Evolutionary conservation across 208 protist genomes (phyloP).

Genomic region (Acanthamoeba royreba): DNA sequence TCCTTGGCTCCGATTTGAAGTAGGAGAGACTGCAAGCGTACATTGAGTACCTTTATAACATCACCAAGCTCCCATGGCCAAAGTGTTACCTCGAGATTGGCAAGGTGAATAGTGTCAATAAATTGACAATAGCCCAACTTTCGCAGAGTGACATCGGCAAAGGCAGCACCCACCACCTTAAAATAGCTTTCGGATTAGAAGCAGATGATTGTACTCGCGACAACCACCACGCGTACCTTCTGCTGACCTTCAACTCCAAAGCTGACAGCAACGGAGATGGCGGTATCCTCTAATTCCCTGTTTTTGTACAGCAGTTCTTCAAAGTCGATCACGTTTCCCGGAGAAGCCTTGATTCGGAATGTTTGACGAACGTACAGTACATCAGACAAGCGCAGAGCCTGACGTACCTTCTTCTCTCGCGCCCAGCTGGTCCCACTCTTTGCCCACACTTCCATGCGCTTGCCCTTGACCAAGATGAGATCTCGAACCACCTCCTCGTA

Average conservation of each 20-base stretch:
- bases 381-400: neutral
- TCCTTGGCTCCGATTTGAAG: constrained; percentile 44
- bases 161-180: constrained; percentile 29
- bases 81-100: constrained; percentile 38
- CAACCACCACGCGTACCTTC: neutral
- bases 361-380: neutral
- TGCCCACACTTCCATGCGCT: constrained; percentile 24
- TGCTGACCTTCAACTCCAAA: neutral
- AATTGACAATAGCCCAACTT: constrained; percentile 35
- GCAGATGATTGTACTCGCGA: neutral
- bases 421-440: constrained; percentile 6
- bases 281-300: neutral
- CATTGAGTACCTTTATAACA: too few species aligned
- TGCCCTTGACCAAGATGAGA: constrained; percentile 26
- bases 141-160: constrained; percentile 13
- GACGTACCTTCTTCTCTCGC: neutral
- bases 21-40: neutral
- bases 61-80: too few species aligned
- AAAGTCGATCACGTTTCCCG: constrained; percentile 76
- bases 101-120: neutral
- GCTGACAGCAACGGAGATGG: constrained; percentile 70
- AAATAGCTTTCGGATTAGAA: neutral
- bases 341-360: constrained; percentile 53
- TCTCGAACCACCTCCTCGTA: constrained; percentile 41
- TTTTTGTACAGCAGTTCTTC: constrained; percentile 67